These are phyloP conservation scores for Chaetomium sp. DNA, from an alignment of 2,329 filamentous ascomycete genomes.

Conservation along the genomic window DNA sequence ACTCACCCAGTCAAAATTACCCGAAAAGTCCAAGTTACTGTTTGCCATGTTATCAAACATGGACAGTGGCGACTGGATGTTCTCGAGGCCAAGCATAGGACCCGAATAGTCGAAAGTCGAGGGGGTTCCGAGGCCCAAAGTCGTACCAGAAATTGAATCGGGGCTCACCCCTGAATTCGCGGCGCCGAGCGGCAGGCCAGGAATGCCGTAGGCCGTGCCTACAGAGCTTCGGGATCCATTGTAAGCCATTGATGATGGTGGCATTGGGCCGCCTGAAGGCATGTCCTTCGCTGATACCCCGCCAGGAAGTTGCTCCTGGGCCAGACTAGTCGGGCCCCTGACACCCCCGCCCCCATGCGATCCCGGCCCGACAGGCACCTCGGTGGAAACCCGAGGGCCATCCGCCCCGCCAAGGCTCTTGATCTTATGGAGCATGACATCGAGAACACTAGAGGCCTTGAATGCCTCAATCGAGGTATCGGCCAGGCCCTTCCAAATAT, in stretches of 20 bases:
- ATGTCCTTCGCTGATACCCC: conserved; percentile 38
- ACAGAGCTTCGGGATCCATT: conserved; percentile 32
- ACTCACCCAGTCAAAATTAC: conserved; percentile 53
- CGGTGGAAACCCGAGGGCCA: conserved; percentile 8
- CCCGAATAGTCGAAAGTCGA: conserved; percentile 34
- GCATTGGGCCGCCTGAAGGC: conserved; percentile 34
- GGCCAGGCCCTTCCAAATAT: conserved; percentile 73
- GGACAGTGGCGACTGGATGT: conserved; percentile 42
- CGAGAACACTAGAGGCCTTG: conserved; percentile 76
- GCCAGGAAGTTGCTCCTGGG: conserved; percentile 31
- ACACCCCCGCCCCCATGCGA: conserved; percentile 6
- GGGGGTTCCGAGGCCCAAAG: conserved; percentile 22
- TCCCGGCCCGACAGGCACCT: conserved; percentile 17
- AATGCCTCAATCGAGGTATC: conserved; percentile 82
- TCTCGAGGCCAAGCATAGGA: conserved; percentile 30
- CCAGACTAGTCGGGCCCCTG: conserved; percentile 24
- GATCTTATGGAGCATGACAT: conserved; percentile 77
- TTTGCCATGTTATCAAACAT: conserved; percentile 44
- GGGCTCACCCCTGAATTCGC: neutral
- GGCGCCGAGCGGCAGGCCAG: conserved; percentile 35
- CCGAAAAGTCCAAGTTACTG: conserved; percentile 39
- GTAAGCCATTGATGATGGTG: conserved; percentile 26
- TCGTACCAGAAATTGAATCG: neutral
- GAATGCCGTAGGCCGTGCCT: conserved; percentile 37
- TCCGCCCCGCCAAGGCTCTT: conserved; percentile 37